Evolutionary conservation across 169 alveolate species (phyloP).

Genomic region (Eimeria maxima): DNA sequence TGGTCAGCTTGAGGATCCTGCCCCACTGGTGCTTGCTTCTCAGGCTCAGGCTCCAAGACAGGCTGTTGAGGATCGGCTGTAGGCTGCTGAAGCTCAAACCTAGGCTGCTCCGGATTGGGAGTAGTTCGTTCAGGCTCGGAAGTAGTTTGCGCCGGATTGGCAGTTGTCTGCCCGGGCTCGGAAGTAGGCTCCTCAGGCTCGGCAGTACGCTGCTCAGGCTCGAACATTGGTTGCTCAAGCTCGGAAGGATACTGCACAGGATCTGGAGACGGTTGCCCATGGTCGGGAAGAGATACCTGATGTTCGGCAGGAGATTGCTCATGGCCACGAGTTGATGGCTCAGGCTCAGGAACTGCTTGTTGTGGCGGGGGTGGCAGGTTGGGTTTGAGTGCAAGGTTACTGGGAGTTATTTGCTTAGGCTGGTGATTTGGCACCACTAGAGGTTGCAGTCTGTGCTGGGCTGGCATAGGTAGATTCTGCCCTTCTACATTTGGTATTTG

Average conservation of each 20-base stretch:
- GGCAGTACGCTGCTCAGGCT: slow-evolving; percentile 9
- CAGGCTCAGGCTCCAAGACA: neutral
- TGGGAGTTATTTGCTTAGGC: neutral
- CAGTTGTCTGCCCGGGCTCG: neutral
- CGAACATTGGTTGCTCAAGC: neutral
- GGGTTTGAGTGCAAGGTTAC: neutral
- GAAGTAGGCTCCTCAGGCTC: neutral
- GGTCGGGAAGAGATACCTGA: neutral
- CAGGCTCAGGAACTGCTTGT: neutral
- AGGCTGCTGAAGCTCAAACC: neutral
- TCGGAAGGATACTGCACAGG: neutral
- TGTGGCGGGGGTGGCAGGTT: neutral
- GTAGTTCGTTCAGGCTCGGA: neutral
- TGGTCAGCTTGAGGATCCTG: neutral
- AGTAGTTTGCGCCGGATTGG: neutral
- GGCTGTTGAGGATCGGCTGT: neutral
- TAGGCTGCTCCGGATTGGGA: neutral
- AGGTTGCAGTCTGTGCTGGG: neutral
- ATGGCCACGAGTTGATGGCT: neutral
- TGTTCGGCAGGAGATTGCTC: neutral
- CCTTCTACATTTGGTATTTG: neutral
- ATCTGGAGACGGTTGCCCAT: neutral
- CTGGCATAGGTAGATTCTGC: neutral
- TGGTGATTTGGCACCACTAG: neutral
- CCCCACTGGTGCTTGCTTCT: neutral